phyloP scores from a whole-genome alignment of 83 land plant genomes.

The Larix sibirica region DNA sequence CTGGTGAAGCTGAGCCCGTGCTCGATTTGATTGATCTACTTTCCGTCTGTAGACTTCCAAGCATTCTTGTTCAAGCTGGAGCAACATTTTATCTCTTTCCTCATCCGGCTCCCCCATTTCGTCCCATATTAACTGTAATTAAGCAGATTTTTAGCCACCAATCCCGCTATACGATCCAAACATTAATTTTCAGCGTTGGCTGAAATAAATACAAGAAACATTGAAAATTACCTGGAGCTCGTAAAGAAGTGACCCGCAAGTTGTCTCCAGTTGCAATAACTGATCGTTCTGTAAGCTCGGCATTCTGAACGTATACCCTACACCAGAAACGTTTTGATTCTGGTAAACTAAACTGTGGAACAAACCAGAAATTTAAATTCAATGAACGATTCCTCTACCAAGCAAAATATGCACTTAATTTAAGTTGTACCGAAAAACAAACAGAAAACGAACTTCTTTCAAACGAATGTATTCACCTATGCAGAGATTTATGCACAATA shows the following conservation, averaged over 20 bases:
- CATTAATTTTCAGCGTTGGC: background rate
- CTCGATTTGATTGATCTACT: conserved; percentile 68
- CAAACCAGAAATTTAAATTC: no score
- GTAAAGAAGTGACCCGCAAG: conserved; percentile 68
- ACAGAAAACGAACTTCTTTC: no score
- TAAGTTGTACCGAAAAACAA: no score
- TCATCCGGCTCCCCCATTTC: conserved; percentile 76
- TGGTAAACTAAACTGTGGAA: no score
- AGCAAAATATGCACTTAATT: no score
- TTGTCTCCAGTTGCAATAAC: conserved; percentile 57
- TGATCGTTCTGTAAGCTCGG: conserved; percentile 31
- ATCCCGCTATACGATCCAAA: background rate
- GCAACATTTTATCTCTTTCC: conserved; percentile 74
- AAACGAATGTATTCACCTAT: no score
- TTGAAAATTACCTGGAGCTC: conserved; percentile 55
- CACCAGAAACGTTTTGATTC: no score
- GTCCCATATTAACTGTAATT: conserved; percentile 73
- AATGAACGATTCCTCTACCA: no score
- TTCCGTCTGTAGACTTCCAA: conserved; percentile 81
- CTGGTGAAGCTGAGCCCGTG: conserved; percentile 61
- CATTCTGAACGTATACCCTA: background rate
- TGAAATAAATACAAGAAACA: background rate
- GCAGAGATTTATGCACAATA: no score
- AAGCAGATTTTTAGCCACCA: background rate
- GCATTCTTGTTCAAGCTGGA: conserved; percentile 78